Conservation (phyloP, 805 yeast genomes). For the Pichia membranifaciens region DNA sequence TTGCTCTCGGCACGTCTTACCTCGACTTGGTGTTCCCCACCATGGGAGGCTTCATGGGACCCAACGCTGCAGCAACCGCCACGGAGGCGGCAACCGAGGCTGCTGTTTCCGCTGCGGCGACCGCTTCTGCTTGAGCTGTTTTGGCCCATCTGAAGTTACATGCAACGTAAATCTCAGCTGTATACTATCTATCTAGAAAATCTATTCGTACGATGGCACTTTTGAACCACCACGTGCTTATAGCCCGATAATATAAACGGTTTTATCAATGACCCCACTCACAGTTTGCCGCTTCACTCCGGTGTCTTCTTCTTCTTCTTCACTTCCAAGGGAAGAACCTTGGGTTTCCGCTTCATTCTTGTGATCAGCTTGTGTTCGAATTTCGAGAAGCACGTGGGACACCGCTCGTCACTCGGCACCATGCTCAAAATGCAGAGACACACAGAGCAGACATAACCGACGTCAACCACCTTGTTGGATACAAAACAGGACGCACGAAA, state of each 20-base stretch:
- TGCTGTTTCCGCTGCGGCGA: conserved; percentile 1
- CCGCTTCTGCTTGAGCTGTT: background rate
- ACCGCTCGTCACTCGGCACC: conserved; percentile 58
- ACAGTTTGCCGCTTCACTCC: too few species aligned
- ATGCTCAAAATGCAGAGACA: conserved; percentile 77
- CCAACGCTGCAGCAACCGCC: conserved; percentile 8
- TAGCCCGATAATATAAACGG: too few species aligned
- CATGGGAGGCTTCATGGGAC: conserved; percentile 18
- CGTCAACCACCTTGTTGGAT: conserved; percentile 84
- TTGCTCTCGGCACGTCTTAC: conserved; percentile 45
- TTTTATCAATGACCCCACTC: too few species aligned
- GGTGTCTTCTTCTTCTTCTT: conserved; percentile 20
- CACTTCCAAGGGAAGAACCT: conserved; percentile 27
- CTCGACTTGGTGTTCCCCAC: conserved; percentile 46
- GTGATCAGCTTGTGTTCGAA: conserved; percentile 62
- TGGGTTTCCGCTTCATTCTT: conserved; percentile 55
- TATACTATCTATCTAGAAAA: too few species aligned
- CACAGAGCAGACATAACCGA: conserved; percentile 93
- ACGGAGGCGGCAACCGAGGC: conserved; percentile 23
- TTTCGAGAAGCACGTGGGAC: conserved; percentile 82
- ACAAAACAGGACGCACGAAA: conserved; percentile 92
- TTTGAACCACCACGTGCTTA: too few species aligned
- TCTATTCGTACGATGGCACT: too few species aligned
- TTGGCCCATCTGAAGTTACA: too few species aligned
- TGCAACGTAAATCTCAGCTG: too few species aligned